These are phyloP conservation scores for Rhodotorula sp. DNA, from an alignment of 1,284 basidiomycete genomes.

Conservation along the genomic window DNA sequence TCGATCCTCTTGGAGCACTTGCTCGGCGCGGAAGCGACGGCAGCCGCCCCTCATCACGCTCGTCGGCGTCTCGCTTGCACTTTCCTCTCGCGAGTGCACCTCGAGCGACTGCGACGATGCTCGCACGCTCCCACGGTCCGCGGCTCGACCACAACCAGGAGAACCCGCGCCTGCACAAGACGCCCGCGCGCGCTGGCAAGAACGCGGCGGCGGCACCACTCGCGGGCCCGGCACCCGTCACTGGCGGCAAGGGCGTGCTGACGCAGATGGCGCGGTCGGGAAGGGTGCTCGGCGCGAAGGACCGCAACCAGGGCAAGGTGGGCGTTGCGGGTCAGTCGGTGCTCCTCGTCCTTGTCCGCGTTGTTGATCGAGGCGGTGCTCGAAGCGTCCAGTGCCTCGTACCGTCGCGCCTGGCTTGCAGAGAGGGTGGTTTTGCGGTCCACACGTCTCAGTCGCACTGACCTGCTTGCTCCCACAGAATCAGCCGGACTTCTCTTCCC, in stretches of 20 bases:
- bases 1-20: too few relatives aligned
- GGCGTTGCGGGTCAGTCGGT: conserved; percentile 6
- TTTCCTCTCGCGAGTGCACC: too few relatives aligned
- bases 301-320: conserved; percentile 11
- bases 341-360: too few relatives aligned
- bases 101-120: conserved; percentile 3
- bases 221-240: not conserved
- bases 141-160: conserved; percentile 19
- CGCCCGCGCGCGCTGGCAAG: conserved; percentile 24
- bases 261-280: conserved; percentile 9
- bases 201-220: not conserved
- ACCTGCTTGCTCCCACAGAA: not conserved
- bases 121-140: conserved; percentile 7
- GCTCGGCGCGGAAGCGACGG: too few relatives aligned
- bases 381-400: not conserved
- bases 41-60: not conserved
- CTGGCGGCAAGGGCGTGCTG: conserved; percentile 19
- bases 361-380: not conserved
- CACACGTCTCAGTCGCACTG: not conserved
- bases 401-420: too few relatives aligned
- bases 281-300: conserved; percentile 21
- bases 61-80: too few relatives aligned
- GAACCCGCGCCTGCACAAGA: conserved; percentile 23
- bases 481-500: conserved; percentile 17
- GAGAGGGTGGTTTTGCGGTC: too few relatives aligned